Conservation (phyloP, 352 stramenopile genomes). For the Halophytophthora polymorphica region DNA sequence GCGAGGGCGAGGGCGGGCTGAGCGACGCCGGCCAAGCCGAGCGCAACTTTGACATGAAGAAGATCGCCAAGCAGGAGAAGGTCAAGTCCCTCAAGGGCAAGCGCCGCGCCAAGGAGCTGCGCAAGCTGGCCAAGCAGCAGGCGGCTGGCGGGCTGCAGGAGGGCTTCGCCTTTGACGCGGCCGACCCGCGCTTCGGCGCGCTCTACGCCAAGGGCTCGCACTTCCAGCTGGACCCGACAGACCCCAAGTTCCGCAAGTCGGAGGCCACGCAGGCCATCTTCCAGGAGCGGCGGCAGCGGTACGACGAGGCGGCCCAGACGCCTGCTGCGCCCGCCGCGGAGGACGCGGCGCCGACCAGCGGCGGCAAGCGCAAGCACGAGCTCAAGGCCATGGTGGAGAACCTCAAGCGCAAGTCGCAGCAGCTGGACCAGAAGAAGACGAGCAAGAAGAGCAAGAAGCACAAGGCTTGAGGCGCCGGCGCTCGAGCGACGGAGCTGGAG, state of each 20-base stretch:
- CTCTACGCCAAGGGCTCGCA: slow-evolving; percentile 74
- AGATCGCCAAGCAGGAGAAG: slow-evolving; percentile 72
- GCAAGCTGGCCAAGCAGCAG: slow-evolving; percentile 60
- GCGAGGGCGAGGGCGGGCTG: too few relatives aligned
- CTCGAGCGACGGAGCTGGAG: not conserved
- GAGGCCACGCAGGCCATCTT: slow-evolving; percentile 80
- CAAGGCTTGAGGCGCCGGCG: slow-evolving; percentile 21
- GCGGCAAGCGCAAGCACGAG: slow-evolving; percentile 31
- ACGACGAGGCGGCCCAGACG: slow-evolving; percentile 25
- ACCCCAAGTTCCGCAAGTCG: slow-evolving; percentile 83
- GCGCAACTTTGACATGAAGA: slow-evolving; percentile 87
- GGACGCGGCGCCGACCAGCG: slow-evolving; percentile 3
- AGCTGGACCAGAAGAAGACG: slow-evolving; percentile 37
- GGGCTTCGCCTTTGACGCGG: slow-evolving; percentile 73
- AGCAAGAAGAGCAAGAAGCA: slow-evolving; percentile 58
- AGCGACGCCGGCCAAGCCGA: slow-evolving; percentile 39
- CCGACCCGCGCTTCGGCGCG: slow-evolving; percentile 68
- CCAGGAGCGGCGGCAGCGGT: slow-evolving; percentile 67
- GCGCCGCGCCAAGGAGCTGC: slow-evolving; percentile 71
- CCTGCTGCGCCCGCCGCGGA: slow-evolving; percentile 7
- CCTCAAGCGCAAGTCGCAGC: slow-evolving; percentile 73
- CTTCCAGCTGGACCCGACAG: slow-evolving; percentile 82
- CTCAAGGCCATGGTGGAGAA: slow-evolving; percentile 78
- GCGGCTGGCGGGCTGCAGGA: slow-evolving; percentile 53
- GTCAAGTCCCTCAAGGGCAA: slow-evolving; percentile 75